phyloP scores from a whole-genome alignment of 352 stramenopile species.

The Plasmopara halstedii region DNA sequence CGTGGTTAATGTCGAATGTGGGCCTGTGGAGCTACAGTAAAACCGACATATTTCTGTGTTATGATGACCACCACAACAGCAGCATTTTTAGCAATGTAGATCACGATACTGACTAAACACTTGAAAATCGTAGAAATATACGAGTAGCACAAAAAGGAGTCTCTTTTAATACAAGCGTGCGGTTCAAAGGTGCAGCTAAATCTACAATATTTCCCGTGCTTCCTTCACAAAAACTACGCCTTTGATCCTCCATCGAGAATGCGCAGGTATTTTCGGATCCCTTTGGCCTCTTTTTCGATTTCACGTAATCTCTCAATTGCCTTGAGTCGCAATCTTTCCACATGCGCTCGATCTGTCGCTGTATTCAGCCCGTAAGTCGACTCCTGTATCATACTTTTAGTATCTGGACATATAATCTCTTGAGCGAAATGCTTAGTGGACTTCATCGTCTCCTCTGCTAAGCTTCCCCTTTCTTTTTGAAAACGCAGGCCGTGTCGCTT shows the following conservation, averaged over 20 bases:
- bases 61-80: constrained; percentile 20
- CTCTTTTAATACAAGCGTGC: not conserved
- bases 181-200: not conserved
- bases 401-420: not conserved
- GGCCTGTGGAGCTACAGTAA: no score
- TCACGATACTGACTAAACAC: constrained; percentile 9
- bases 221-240: constrained; percentile 1
- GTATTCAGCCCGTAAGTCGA: not conserved
- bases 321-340: constrained; percentile 11
- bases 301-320: constrained; percentile 13
- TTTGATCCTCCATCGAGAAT: not conserved
- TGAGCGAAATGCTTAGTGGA: no score
- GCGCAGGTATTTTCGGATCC: constrained; percentile 16
- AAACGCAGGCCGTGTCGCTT: constrained; percentile 17
- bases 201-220: not conserved
- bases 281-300: constrained; percentile 17
- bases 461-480: constrained; percentile 6
- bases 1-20: no score
- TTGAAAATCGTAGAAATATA: not conserved
- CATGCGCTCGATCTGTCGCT: constrained; percentile 1
- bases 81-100: constrained; percentile 43
- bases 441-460: not conserved
- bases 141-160: not conserved
- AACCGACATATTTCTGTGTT: constrained; percentile 57
- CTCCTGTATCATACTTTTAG: not conserved